Conservation (phyloP, 1,284 basidiomycete species). For the Tilletia walkeri region DNA sequence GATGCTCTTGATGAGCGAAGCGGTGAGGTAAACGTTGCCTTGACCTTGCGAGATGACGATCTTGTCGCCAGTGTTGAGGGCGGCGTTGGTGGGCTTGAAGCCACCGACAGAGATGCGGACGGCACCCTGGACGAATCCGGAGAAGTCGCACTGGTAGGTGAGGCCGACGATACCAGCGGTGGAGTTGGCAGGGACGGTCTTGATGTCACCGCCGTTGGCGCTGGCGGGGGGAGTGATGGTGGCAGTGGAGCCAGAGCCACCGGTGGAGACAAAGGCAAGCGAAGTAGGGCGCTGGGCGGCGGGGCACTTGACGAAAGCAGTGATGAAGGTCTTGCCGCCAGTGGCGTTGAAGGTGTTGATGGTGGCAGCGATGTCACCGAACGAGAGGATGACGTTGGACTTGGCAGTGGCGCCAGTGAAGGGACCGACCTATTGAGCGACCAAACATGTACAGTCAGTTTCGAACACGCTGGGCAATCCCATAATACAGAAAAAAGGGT, state of each 20-base stretch:
- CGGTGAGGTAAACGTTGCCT: slow-evolving; percentile 6
- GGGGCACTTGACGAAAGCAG: slow-evolving; percentile 1
- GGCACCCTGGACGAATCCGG: slow-evolving; percentile 10
- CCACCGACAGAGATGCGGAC: slow-evolving; percentile 16
- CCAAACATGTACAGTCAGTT: too few species aligned
- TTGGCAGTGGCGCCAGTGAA: not conserved
- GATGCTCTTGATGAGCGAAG: not conserved
- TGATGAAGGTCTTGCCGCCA: not conserved
- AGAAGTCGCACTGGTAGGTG: slow-evolving; percentile 13
- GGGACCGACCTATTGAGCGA: not conserved
- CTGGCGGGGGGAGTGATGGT: not conserved
- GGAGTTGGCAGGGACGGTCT: not conserved
- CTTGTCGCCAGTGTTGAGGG: not conserved
- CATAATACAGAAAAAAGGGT: too few species aligned
- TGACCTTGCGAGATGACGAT: slow-evolving; percentile 7
- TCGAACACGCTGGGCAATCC: too few species aligned
- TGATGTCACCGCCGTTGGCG: not conserved
- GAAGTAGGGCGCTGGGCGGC: not conserved
- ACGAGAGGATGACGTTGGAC: slow-evolving; percentile 1
- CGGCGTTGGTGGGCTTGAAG: slow-evolving; percentile 11
- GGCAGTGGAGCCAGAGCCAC: slow-evolving; percentile 5
- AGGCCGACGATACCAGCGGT: slow-evolving; percentile 12
- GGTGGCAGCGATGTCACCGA: slow-evolving; percentile 13
- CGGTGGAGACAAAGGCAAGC: not conserved
- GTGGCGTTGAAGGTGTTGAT: slow-evolving; percentile 1